Percentiles rank a stretch among this genome's conserved stretches.
phyloP scores from a whole-genome alignment of 148 eudicot species.

The Talinum fruticosum region DNA sequence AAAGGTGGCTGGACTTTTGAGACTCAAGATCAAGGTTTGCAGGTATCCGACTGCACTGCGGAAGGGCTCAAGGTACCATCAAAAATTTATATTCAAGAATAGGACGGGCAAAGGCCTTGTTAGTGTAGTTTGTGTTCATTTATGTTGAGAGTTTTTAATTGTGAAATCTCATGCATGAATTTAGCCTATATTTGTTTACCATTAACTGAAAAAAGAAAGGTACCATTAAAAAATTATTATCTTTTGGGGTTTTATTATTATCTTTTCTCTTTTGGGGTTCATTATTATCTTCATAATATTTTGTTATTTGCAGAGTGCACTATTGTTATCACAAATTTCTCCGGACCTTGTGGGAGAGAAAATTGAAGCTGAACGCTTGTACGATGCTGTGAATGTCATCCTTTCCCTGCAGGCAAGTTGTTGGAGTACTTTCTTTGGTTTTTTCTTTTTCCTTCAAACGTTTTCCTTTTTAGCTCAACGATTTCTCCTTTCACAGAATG shows the following conservation, averaged over 20 bases:
- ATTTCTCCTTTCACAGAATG: constrained; percentile 26
- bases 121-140: too few relatives aligned
- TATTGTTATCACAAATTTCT: constrained; percentile 36
- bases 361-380: constrained; percentile 22
- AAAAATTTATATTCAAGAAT: too few relatives aligned
- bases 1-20: constrained; percentile 69
- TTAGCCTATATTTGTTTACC: too few relatives aligned
- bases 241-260: too few relatives aligned
- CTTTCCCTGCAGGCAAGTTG: constrained; percentile 44
- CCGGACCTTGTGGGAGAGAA: constrained; percentile 40
- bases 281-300: background rate
- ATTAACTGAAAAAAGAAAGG: too few relatives aligned
- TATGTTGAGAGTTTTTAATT: too few relatives aligned
- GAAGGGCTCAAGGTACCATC: constrained; percentile 55
- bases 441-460: too few relatives aligned
- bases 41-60: constrained; percentile 57
- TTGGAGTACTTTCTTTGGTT: background rate
- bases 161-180: too few relatives aligned
- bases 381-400: constrained; percentile 49
- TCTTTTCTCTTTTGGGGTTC: too few relatives aligned
- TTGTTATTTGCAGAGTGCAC: background rate
- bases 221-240: too few relatives aligned
- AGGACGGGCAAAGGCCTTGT: too few relatives aligned
- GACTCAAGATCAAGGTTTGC: constrained; percentile 59
- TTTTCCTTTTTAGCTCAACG: too few relatives aligned